phyloP scores from a whole-genome alignment of 495 filamentous ascomycete genomes.

The Aspergillus sclerotioniger region DNA sequence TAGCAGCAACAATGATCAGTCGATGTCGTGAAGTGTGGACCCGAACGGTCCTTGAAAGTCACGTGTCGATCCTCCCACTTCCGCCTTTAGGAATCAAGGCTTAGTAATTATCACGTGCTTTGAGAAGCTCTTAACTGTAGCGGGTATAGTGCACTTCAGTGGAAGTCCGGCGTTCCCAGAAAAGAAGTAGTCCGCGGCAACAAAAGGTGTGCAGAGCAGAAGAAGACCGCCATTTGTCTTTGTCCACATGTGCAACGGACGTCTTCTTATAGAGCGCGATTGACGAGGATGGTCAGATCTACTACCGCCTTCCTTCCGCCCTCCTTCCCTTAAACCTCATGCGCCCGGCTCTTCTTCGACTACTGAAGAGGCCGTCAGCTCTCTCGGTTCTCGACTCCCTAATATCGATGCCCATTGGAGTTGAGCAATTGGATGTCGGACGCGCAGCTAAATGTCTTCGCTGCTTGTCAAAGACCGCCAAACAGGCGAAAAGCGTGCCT shows the following conservation, averaged over 20 bases:
- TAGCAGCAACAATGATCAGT: constrained; percentile 22
- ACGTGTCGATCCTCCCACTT: constrained; percentile 38
- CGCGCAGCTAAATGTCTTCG: constrained; percentile 27
- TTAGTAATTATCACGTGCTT: constrained; percentile 31
- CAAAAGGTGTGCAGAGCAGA: constrained; percentile 5
- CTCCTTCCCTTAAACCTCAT: constrained; percentile 33
- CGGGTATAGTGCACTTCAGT: constrained; percentile 20
- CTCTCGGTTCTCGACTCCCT: constrained; percentile 48
- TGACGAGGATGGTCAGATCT: constrained; percentile 31
- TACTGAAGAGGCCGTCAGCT: constrained; percentile 52
- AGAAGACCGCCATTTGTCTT: constrained; percentile 5
- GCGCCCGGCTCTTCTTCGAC: constrained; percentile 54
- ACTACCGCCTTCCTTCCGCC: constrained; percentile 15
- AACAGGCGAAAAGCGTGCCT: constrained; percentile 4
- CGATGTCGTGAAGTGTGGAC: constrained; percentile 36
- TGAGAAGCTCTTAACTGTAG: constrained; percentile 13
- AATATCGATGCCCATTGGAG: constrained; percentile 35
- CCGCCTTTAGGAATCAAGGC: constrained; percentile 28
- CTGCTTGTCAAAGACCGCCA: constrained; percentile 26
- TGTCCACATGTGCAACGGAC: constrained; percentile 3
- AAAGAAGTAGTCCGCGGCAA: constrained; percentile 13
- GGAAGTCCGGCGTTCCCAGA: constrained; percentile 13
- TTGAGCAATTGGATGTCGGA: constrained; percentile 34
- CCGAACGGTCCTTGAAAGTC: constrained; percentile 25
- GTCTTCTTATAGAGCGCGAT: constrained; percentile 2